phyloP scores from a whole-genome alignment of 139 green algal species.

The Pycnococcus provasolii region DNA sequence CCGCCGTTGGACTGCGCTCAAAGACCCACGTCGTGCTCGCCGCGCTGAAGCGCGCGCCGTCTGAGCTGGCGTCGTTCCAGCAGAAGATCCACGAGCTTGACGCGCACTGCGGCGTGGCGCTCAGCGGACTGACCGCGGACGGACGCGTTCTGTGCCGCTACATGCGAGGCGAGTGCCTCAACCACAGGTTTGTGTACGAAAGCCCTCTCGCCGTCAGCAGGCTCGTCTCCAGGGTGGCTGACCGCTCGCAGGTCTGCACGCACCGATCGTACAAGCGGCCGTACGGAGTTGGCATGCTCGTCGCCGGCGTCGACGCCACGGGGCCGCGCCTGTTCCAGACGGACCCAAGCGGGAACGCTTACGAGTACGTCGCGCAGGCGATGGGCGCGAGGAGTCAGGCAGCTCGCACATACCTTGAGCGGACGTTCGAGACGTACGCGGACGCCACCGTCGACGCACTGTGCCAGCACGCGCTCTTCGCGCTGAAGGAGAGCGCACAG shows the following conservation, averaged over 20 bases:
- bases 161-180: constrained; percentile 93
- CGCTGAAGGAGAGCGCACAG: constrained; percentile 32
- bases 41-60: constrained; percentile 75
- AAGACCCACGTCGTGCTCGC: constrained; percentile 79
- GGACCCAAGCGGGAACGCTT: constrained; percentile 92
- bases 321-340: constrained; percentile 70
- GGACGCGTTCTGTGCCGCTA: constrained; percentile 81
- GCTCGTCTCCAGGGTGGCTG: constrained; percentile 79
- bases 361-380: constrained; percentile 91
- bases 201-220: constrained; percentile 67
- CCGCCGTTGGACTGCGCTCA: constrained; percentile 79
- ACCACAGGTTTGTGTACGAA: constrained; percentile 91
- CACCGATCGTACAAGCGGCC: constrained; percentile 86
- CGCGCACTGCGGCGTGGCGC: constrained; percentile 92
- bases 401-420: constrained; percentile 92
- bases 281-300: constrained; percentile 88
- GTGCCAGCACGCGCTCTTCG: constrained; percentile 51
- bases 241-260: constrained; percentile 75
- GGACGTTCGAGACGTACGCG: constrained; percentile 75
- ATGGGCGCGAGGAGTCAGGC: constrained; percentile 89
- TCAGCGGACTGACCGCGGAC: constrained; percentile 87
- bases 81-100: constrained; percentile 73
- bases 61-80: constrained; percentile 81
- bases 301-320: constrained; percentile 67
- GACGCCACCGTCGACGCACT: constrained; percentile 61